These are phyloP conservation scores for Drosera capensis DNA, from an alignment of 148 eudicot genomes.

Conservation along the genomic window DNA sequence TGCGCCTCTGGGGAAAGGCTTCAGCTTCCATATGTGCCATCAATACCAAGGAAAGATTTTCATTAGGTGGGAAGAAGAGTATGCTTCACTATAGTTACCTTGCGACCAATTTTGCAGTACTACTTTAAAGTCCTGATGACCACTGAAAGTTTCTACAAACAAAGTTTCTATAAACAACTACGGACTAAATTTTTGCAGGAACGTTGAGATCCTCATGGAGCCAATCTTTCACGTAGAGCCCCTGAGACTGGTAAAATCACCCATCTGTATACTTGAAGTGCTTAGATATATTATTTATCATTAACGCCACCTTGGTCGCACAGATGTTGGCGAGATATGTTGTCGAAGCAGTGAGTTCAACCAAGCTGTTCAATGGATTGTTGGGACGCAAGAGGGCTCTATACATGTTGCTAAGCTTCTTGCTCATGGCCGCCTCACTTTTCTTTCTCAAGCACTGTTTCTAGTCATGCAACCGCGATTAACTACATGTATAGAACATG, in stretches of 20 bases:
- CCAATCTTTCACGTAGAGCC: slow-evolving; percentile 41
- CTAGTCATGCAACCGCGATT: not conserved
- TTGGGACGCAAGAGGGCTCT: slow-evolving; percentile 11
- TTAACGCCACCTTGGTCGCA: not conserved
- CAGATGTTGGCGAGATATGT: slow-evolving; percentile 1
- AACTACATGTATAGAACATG: not conserved
- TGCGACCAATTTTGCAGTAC: too few relatives aligned
- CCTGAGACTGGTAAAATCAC: slow-evolving; percentile 24
- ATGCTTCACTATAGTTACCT: not conserved
- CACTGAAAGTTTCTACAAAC: not conserved
- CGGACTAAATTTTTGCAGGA: slow-evolving; percentile 16
- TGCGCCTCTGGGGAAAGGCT: slow-evolving; percentile 42
- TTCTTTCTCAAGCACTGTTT: slow-evolving; percentile 12
- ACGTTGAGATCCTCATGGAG: slow-evolving; percentile 64
- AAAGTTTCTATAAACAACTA: too few relatives aligned
- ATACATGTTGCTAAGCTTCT: slow-evolving; percentile 7
- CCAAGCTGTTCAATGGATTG: slow-evolving; percentile 15
- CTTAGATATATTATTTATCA: not conserved
- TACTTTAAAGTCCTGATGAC: not conserved
- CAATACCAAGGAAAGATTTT: slow-evolving; percentile 38
- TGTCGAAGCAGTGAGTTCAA: not conserved
- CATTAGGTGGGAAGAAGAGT: slow-evolving; percentile 24
- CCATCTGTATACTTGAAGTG: not conserved
- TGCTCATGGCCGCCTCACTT: slow-evolving; percentile 9
- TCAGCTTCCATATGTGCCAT: slow-evolving; percentile 40